Percentiles rank a stretch among this genome's conserved stretches.
Evolutionary conservation across 441 rosid species (phyloP).

Genomic region (Corymbia calophylla): DNA sequence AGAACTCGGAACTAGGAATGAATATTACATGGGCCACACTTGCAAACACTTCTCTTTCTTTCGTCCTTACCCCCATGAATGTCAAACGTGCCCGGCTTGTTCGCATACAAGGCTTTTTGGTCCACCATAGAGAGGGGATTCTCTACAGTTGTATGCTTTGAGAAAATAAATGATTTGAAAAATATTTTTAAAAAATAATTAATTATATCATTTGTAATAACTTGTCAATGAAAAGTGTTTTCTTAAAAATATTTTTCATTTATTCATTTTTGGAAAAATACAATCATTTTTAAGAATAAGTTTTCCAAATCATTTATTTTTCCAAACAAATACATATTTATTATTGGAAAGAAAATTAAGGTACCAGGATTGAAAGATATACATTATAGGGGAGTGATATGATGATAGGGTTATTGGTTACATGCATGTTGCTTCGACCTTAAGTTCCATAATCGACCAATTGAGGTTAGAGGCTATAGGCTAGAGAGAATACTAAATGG

Average conservation of each 20-base stretch:
- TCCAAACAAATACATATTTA: fast-evolving
- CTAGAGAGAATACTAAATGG: neutral
- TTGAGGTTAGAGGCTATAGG: neutral
- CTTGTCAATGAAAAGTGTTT: neutral
- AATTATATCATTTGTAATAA: neutral
- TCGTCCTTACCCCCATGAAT: neutral
- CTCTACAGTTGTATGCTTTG: neutral
- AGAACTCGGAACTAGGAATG: neutral
- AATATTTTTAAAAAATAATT: neutral
- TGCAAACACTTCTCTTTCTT: neutral
- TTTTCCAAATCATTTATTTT: neutral
- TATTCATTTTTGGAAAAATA: neutral
- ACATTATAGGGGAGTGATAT: neutral
- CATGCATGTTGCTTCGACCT: neutral
- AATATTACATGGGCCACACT: neutral
- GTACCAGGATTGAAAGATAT: neutral
- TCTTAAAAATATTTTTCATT: neutral
- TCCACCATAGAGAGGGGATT: neutral
- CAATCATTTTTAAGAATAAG: neutral
- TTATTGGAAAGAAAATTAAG: neutral
- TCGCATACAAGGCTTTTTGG: neutral
- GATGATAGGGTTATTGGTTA: neutral
- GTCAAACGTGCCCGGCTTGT: neutral
- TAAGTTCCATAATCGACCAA: neutral
- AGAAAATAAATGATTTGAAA: fast-evolving